These are phyloP conservation scores for Tolypocladium sp. DNA, from an alignment of 2,329 filamentous ascomycete species.

Conservation along the genomic window DNA sequence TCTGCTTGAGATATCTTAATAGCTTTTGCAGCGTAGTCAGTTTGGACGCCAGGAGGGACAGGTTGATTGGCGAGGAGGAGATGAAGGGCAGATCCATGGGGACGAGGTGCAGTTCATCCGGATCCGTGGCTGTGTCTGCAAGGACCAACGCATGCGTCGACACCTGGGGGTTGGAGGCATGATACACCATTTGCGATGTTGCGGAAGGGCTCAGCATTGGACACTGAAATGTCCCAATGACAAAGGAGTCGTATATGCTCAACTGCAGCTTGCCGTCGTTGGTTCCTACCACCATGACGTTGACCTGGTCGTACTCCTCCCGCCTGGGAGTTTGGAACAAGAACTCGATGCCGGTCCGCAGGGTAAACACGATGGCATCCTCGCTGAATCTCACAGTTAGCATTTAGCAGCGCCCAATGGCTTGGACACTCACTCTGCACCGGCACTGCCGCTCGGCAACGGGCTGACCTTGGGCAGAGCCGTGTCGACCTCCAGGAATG, in stretches of 20 bases:
- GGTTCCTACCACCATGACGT: slow-evolving; percentile 69
- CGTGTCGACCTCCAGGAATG: slow-evolving; percentile 66
- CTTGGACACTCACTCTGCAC: slow-evolving; percentile 44
- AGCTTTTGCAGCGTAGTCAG: slow-evolving; percentile 82
- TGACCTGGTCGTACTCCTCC: slow-evolving; percentile 63
- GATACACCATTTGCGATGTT: slow-evolving; percentile 35
- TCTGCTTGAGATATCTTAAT: slow-evolving; percentile 74
- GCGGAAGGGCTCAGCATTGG: slow-evolving; percentile 22
- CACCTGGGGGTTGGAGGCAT: slow-evolving; percentile 63
- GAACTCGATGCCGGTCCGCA: slow-evolving; percentile 58
- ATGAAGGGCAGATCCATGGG: slow-evolving; percentile 81
- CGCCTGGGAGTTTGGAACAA: slow-evolving; percentile 55
- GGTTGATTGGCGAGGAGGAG: slow-evolving; percentile 65
- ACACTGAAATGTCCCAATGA: slow-evolving; percentile 58
- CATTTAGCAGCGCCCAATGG: neutral
- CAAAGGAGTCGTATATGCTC: slow-evolving; percentile 78
- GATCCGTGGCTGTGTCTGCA: slow-evolving; percentile 21
- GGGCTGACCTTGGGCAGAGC: slow-evolving; percentile 69
- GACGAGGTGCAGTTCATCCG: slow-evolving; percentile 43
- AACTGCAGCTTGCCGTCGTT: slow-evolving; percentile 64
- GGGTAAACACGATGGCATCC: slow-evolving; percentile 58
- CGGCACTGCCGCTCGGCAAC: slow-evolving; percentile 50
- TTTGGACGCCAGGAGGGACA: slow-evolving; percentile 78
- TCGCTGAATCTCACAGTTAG: slow-evolving; percentile 24
- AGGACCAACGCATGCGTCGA: slow-evolving; percentile 71